A percentile compares a stretch with the other conserved stretches of the same genome.
These are phyloP conservation scores for Morella rubra DNA, from an alignment of 306 rosid genomes.

Conservation along the genomic window DNA sequence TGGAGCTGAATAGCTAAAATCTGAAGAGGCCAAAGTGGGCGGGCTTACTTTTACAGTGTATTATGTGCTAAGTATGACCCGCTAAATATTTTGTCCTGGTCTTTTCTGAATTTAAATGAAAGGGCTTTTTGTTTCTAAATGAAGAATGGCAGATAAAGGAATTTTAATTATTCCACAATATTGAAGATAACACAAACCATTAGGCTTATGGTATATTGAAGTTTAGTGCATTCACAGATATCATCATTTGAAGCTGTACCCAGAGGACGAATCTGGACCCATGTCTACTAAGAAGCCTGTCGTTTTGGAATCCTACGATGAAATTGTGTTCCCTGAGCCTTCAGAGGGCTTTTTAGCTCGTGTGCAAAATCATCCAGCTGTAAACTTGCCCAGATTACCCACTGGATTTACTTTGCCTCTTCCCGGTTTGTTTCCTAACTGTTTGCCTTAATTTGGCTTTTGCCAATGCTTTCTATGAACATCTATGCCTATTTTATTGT, in stretches of 20 bases:
- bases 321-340: constrained; percentile 73
- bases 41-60: background rate
- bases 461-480: constrained; percentile 20
- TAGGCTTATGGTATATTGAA: constrained; percentile 43
- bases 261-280: constrained; percentile 73
- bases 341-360: constrained; percentile 66
- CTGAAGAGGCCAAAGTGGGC: background rate
- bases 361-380: constrained; percentile 55
- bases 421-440: constrained; percentile 46
- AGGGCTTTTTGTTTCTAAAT: background rate
- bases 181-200: constrained; percentile 22
- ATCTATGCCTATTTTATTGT: background rate
- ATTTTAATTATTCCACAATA: background rate
- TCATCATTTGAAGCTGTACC: constrained; percentile 84
- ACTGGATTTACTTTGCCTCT: constrained; percentile 58
- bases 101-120: background rate
- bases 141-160: background rate
- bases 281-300: constrained; percentile 78
- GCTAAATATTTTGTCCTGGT: background rate
- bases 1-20: background rate
- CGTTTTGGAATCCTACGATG: constrained; percentile 67
- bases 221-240: constrained; percentile 56
- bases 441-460: constrained; percentile 21
- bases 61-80: background rate
- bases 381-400: constrained; percentile 59